phyloP scores from a whole-genome alignment of 257 asterid genomes.

The Vinca minor region DNA sequence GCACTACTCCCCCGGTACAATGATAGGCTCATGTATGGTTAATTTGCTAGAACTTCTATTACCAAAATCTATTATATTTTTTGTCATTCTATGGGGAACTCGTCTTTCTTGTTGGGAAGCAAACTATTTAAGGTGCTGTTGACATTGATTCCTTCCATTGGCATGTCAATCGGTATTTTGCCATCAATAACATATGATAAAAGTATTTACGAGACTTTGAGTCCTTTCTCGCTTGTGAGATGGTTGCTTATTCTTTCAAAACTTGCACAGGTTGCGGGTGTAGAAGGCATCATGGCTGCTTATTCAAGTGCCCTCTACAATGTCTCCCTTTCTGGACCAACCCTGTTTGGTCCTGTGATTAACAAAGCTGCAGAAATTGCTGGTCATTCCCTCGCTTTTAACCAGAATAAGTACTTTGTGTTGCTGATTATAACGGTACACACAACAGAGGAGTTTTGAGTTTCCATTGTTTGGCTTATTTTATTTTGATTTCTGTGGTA shows the following conservation, averaged over 20 bases:
- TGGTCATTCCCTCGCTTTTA: conserved; percentile 34
- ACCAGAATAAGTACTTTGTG: conserved; percentile 52
- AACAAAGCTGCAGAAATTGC: conserved; percentile 70
- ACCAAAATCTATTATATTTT: neutral
- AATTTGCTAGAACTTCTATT: neutral
- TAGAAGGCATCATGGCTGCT: conserved; percentile 70
- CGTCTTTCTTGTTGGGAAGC: neutral
- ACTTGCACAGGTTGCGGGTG: conserved; percentile 51
- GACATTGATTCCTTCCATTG: neutral
- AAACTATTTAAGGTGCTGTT: neutral
- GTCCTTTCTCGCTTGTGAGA: neutral
- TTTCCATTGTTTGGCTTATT: too few species aligned
- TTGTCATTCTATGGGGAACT: neutral
- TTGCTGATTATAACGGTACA: conserved; percentile 62
- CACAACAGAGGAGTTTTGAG: neutral
- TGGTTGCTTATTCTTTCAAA: neutral
- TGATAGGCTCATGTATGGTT: neutral
- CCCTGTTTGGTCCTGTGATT: conserved; percentile 71
- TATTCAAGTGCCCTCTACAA: conserved; percentile 57
- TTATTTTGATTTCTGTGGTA: neutral
- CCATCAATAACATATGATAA: neutral
- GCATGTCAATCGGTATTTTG: neutral
- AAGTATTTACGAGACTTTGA: neutral
- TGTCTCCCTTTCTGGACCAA: conserved; percentile 61
- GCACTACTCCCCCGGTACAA: neutral